Base-by-base conservation (phyloP, 495 filamentous ascomycete species). In the Aspergillus wentii region DNA sequence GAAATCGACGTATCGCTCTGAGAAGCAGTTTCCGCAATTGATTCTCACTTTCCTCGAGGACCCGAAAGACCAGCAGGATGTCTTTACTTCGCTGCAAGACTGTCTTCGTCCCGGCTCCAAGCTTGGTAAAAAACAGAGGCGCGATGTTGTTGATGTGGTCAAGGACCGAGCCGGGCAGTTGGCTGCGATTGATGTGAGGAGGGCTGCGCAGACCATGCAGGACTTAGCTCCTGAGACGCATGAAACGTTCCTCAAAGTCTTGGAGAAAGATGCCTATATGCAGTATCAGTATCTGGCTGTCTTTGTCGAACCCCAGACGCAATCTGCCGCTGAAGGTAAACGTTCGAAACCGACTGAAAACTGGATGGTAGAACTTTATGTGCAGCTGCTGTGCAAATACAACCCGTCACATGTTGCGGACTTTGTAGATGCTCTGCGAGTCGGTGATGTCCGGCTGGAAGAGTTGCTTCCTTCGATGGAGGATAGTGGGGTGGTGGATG, bases 11-110 rank as follows among this genome's bases (percentile, higher is more conserved):
- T 95, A 94, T 53, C 79, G 78, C 46, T 68, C 75, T 4, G 88
- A 95, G 42, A 86, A 79, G 47, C 79, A 88, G 51, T 94, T 85
- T 48, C 73, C 84, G 2, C 80, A 85, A 46, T 72, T 95, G 22
- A 61, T 97, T 0, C 67, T 86, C 46, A 78, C 83, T 1, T 94
- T 88, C 54, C 86, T 98, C 29, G 85, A 96, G 39, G 92, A 97
- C 48, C 75, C 77, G 3, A 78, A 87, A 33, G 80, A 88, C 43
- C 80, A 73, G 30, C 72, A 82, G 6, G 71, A 60, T 4, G 69
- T 92, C 11, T 97, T 95, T 49, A 79, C 76, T 25, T 88, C 84
- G 49, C 77, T 98, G 29, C 71, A 72, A n/a, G 80, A 88, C 44
- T 95, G 85, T 51, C 68, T 97, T 28, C 79, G 80, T 22, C 74